Evolutionary conservation across 2,329 filamentous ascomycete genomes (phyloP).

Genomic region (Colletotrichum lindemuthianum): DNA sequence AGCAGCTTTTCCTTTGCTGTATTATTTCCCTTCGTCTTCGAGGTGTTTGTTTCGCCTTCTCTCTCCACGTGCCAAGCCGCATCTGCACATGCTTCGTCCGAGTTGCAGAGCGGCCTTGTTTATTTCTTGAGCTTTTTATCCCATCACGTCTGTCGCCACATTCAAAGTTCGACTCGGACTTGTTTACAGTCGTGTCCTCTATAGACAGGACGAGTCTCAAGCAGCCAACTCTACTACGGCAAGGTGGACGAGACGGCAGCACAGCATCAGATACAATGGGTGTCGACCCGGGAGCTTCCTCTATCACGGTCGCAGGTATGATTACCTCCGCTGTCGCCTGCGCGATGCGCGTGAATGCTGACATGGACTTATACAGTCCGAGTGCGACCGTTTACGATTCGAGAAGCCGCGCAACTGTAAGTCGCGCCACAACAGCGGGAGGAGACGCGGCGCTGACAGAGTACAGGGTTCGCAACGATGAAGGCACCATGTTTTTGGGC

Average conservation of each 20-base stretch:
- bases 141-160: slow-evolving; percentile 7
- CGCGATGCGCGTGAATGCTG: slow-evolving; percentile 12
- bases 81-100: slow-evolving; percentile 30
- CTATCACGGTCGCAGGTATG: slow-evolving; percentile 68
- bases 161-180: slow-evolving; percentile 9
- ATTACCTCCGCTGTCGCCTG: background rate
- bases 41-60: background rate
- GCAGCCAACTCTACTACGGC: background rate
- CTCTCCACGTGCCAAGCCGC: background rate
- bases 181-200: slow-evolving; percentile 20
- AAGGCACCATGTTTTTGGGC: slow-evolving; percentile 91
- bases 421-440: slow-evolving; percentile 37
- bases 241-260: slow-evolving; percentile 8
- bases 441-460: slow-evolving; percentile 7
- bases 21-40: background rate
- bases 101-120: slow-evolving; percentile 35
- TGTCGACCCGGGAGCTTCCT: slow-evolving; percentile 61
- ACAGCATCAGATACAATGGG: slow-evolving; percentile 27
- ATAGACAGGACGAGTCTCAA: slow-evolving; percentile 22
- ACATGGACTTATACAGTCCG: slow-evolving; percentile 59
- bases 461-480: slow-evolving; percentile 67
- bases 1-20: slow-evolving; percentile 20
- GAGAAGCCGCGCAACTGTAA: slow-evolving; percentile 92
- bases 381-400: slow-evolving; percentile 80
- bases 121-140: slow-evolving; percentile 33